Percentiles rank a stretch among this genome's conserved stretches.
phyloP scores from a whole-genome alignment of 345 rosid genomes.

The Eutrema japonicum region DNA sequence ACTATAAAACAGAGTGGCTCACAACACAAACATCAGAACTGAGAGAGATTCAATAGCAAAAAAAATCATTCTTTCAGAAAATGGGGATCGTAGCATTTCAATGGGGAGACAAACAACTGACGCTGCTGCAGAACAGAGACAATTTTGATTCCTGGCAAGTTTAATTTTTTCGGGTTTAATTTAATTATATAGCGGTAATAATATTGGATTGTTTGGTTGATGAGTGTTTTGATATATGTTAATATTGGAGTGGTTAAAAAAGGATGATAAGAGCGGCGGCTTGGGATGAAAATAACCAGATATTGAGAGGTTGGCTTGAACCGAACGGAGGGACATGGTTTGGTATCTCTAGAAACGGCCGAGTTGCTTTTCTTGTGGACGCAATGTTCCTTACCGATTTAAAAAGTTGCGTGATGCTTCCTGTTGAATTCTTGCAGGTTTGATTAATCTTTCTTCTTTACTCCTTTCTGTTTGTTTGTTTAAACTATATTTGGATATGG shows the following conservation, averaged over 20 bases:
- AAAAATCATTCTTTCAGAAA: neutral
- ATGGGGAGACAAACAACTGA: slow-evolving; percentile 12
- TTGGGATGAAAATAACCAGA: neutral
- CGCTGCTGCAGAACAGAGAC: slow-evolving; percentile 6
- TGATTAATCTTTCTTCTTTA: neutral
- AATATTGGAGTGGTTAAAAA: neutral
- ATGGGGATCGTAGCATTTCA: slow-evolving; percentile 10
- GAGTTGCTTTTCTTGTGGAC: slow-evolving; percentile 17
- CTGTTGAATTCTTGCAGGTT: neutral
- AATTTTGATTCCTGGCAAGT: neutral
- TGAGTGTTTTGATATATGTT: neutral
- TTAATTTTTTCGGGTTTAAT: neutral
- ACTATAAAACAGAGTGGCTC: slow-evolving; percentile 9
- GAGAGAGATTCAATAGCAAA: neutral
- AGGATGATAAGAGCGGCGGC: neutral
- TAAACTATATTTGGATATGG: neutral
- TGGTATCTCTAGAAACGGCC: neutral
- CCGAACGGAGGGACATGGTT: neutral
- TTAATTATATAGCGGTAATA: neutral
- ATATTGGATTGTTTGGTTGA: neutral
- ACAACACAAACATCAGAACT: neutral
- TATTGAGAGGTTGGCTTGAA: neutral
- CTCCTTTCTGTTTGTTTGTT: no score
- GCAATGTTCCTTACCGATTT: neutral
- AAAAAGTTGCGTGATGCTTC: neutral